Conservation (phyloP, 306 rosid species). For the Corylus heterophylla region DNA sequence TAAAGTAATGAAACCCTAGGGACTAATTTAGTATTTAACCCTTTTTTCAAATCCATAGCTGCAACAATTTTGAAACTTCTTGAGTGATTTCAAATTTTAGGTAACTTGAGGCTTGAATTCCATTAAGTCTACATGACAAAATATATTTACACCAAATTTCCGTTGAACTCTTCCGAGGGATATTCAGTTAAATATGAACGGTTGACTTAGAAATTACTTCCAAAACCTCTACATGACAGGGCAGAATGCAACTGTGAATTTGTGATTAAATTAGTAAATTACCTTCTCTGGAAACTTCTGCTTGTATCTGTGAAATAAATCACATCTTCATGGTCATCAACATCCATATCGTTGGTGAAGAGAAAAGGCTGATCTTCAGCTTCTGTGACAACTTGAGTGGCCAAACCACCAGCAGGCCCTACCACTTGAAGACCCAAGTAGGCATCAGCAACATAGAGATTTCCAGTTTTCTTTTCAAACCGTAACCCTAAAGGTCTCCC, state of each 20-base stretch:
- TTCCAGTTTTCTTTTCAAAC: constrained; percentile 75
- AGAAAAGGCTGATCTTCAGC: constrained; percentile 67
- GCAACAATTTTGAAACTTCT: neutral
- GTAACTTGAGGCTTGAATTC: neutral
- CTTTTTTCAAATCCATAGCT: neutral
- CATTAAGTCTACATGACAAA: neutral
- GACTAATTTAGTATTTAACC: too few relatives aligned
- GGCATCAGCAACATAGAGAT: constrained; percentile 87
- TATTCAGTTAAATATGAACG: neutral
- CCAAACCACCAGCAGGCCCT: constrained; percentile 83
- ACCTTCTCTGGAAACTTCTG: constrained; percentile 71
- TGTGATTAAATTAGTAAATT: constrained; percentile 31
- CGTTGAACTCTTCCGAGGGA: too few relatives aligned
- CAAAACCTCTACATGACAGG: neutral
- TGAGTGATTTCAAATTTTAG: neutral
- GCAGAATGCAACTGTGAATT: constrained; percentile 1
- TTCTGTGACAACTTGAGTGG: constrained; percentile 61
- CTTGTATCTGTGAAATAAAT: constrained; percentile 88
- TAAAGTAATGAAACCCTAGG: too few relatives aligned
- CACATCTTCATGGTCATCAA: constrained; percentile 62
- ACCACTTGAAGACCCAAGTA: constrained; percentile 84
- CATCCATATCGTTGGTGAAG: constrained; percentile 87
- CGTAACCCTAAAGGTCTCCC: constrained; percentile 87
- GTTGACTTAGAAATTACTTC: neutral
- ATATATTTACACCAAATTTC: neutral